A percentile compares a stretch with the other conserved stretches of the same genome.
These are phyloP conservation scores for Arthroderma sp. DNA, from an alignment of 2,329 filamentous ascomycete species.

Conservation along the genomic window DNA sequence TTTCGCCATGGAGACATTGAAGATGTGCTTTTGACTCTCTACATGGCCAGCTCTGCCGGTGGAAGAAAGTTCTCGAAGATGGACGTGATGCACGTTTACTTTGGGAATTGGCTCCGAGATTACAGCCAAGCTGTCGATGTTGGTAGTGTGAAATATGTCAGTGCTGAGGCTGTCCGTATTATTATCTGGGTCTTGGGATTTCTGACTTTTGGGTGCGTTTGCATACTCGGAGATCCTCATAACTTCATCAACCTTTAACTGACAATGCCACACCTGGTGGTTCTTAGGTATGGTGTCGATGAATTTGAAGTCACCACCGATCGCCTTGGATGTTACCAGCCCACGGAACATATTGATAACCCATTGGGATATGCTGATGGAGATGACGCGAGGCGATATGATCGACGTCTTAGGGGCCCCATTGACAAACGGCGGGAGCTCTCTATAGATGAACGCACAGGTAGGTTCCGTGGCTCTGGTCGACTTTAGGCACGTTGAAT, in stretches of 20 bases:
- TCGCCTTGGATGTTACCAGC: conserved; percentile 67
- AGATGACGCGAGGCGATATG: conserved; percentile 69
- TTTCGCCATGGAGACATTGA: conserved; percentile 90
- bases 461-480: conserved; percentile 28
- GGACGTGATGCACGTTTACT: conserved; percentile 80
- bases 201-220: conserved; percentile 62
- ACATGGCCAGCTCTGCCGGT: conserved; percentile 50
- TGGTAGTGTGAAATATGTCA: conserved; percentile 81
- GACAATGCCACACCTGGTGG: neutral
- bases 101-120: conserved; percentile 89
- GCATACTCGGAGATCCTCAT: neutral
- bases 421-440: conserved; percentile 70
- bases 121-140: conserved; percentile 93
- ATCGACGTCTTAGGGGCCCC: conserved; percentile 66
- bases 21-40: conserved; percentile 67
- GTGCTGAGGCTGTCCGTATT: conserved; percentile 79
- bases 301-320: conserved; percentile 78
- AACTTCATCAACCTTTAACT: neutral
- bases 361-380: conserved; percentile 81
- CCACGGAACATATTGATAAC: conserved; percentile 72
- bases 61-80: conserved; percentile 82
- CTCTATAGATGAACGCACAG: conserved; percentile 59
- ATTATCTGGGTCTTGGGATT: conserved; percentile 82
- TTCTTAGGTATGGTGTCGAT: conserved; percentile 47
- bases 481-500: neutral